Conservation (phyloP, 345 rosid species). For the Salix brachista region DNA sequence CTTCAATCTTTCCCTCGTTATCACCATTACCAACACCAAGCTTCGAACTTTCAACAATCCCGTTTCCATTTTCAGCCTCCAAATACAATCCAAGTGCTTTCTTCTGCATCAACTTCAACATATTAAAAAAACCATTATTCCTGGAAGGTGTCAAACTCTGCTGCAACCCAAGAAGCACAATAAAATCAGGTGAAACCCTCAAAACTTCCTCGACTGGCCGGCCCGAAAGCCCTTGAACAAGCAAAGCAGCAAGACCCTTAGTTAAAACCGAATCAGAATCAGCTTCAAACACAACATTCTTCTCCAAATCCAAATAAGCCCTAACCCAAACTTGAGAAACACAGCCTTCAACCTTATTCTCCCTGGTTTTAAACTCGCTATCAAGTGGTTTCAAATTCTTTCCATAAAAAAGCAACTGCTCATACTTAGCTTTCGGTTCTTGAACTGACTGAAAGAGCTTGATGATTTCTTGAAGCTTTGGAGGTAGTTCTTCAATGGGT, state of each 20-base stretch:
- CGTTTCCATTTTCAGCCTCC: constrained; percentile 35
- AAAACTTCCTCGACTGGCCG: constrained; percentile 65
- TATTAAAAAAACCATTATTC: constrained; percentile 89
- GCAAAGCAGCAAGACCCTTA: constrained; percentile 87
- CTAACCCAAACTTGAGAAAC: constrained; percentile 96
- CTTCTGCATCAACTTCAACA: constrained; percentile 89
- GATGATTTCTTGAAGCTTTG: constrained; percentile 77
- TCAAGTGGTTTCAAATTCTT: constrained; percentile 69
- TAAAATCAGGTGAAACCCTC: constrained; percentile 75
- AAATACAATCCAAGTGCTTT: constrained; percentile 57
- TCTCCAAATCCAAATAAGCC: constrained; percentile 59
- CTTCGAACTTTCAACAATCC: constrained; percentile 7
- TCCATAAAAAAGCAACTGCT: constrained; percentile 81
- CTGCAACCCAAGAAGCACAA: constrained; percentile 68
- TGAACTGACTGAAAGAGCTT: constrained; percentile 76
- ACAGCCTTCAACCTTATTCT: constrained; percentile 90
- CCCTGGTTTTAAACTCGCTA: constrained; percentile 59
- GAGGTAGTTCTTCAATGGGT: constrained; percentile 78
- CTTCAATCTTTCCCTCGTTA: constrained; percentile 1
- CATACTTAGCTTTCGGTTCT: constrained; percentile 70
- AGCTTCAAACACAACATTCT: constrained; percentile 75
- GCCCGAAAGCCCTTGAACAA: constrained; percentile 80
- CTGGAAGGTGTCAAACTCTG: constrained; percentile 83
- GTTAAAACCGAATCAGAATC: constrained; percentile 85
- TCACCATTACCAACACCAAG: background rate